Base-by-base conservation (phyloP, 208 protist genomes). In the Kentomonas sorsogonicus region DNA sequence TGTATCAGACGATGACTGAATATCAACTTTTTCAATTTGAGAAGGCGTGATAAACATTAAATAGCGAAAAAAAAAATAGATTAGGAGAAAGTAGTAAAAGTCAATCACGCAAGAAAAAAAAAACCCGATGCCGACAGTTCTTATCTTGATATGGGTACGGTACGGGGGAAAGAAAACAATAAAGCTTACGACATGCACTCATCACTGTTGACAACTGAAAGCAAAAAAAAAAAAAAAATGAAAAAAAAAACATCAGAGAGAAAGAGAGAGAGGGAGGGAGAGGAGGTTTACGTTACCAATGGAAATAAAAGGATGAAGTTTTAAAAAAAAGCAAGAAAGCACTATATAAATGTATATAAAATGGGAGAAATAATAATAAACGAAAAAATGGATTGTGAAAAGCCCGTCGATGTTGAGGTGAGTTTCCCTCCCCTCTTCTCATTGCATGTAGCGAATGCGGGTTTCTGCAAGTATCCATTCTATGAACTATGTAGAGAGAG, bases 101-200 rank as follows among this genome's bases (percentile, higher is more conserved):
- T 16, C 27, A 36, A 5, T 30, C 29, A 53, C 30, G 29, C 30
- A 53, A n/a, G 29, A 25, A 53, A 53, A 53, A 6, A 53, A 31
- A 33, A 11, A n/a, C n/a, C n/a, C n/a, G n/a, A n/a, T n/a, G n/a
- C n/a, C n/a, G n/a, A n/a, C n/a, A n/a, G n/a, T n/a, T n/a, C n/a
- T n/a, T n/a, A n/a, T n/a, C n/a, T n/a, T n/a, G n/a, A n/a, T n/a
- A n/a, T n/a, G n/a, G n/a, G n/a, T n/a, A n/a, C n/a, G n/a, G n/a
- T n/a, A n/a, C n/a, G n/a, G n/a, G n/a, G n/a, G 30, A 16, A 47
- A 25, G 7, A 53, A 53, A 5, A 53, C 7, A 30, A 5, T 30
- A 16, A 26, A 26, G 29, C 6, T 22, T 53, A 53, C 6, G 6
- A n/a, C n/a, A n/a, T n/a, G n/a, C n/a, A n/a, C n/a, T n/a, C n/a